Evolutionary conservation across 129 eudicot species (phyloP), one percentile per base, ranked within the genome.

Genomic region (Lactuca saligna): DNA sequence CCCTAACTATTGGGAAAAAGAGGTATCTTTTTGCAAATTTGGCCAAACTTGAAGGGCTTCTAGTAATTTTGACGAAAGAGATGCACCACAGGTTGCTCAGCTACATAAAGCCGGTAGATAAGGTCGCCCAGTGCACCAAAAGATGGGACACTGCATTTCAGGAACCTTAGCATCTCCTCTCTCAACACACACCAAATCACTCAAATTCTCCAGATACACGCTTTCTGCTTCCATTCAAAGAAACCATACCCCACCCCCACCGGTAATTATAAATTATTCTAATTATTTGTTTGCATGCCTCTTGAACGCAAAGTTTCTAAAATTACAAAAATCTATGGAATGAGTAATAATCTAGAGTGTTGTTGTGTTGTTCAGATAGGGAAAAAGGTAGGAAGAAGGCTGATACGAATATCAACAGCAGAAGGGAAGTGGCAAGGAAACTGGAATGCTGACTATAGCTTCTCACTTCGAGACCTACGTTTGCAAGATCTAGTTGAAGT

Each of bases 391-490:
- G 81, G 63, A 32, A 62, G 69, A 62, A 78, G 87, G 60, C 73
- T 87, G 72, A 76, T 91, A 57, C 83, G 68, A 10, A 77, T 91
- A 65, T 88, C 97, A 8, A 83, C 95, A 63, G 75, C 90, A 31
- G 87, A 85, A 62, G 95, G 95, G 14, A 79, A 76, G 77, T 87
- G 95, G 95, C 84, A 75, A 10, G 95, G 95, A 32, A 78, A 85
- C 20, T 87, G 95, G 95, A 78, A 83, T n/a, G 75, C 72, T 8
- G 89, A 85, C 20, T 91, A 85, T 73, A 69, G n/a, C 2, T 78
- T 87, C 69, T 82, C 97, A 17, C 86, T 85, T 0, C 68, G 82
- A 59, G 82, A 91, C 57, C 88, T 91, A 55, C 87, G 78, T 54
- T 81, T 91, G 61, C 79, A 87, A 34, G 95, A 91, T 83, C 66